phyloP scores from a whole-genome alignment of 768 basidiomycete species.

The Gelatoporia subvermispora region DNA sequence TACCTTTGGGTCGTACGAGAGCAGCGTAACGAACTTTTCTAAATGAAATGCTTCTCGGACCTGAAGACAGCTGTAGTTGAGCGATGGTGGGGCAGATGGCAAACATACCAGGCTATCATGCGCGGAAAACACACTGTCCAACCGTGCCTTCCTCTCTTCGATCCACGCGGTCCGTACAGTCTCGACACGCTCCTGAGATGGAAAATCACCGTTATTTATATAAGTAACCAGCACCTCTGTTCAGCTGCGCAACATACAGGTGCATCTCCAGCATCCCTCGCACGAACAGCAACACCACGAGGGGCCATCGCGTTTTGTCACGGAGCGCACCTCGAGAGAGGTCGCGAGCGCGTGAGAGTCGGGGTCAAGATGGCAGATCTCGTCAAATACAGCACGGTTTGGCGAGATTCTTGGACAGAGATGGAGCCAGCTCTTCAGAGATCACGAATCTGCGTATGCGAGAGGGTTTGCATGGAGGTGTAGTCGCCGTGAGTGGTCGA shows the following conservation, averaged over 20 bases:
- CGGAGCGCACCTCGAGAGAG: conserved; percentile 11
- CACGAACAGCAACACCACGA: neutral
- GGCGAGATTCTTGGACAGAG: conserved; percentile 50
- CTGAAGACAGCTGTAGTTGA: conserved; percentile 29
- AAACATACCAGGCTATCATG: conserved; percentile 71
- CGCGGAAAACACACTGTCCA: conserved; percentile 53
- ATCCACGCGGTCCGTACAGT: conserved; percentile 44
- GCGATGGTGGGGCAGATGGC: neutral
- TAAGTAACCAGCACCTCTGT: neutral
- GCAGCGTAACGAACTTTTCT: conserved; percentile 71
- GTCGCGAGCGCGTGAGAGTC: conserved; percentile 16
- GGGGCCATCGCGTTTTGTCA: conserved; percentile 2
- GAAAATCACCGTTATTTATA: too few species aligned
- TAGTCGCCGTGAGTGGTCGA: conserved; percentile 17
- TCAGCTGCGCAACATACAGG: neutral
- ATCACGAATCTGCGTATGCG: neutral
- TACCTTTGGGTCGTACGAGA: conserved; percentile 74
- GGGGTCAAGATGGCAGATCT: conserved; percentile 42
- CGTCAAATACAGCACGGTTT: conserved; percentile 60
- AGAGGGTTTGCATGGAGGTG: conserved; percentile 2
- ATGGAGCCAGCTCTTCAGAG: neutral
- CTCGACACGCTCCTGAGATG: conserved; percentile 19
- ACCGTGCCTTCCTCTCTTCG: conserved; percentile 50
- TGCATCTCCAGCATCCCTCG: neutral
- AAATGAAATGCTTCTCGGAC: conserved; percentile 88